Conservation (phyloP, 1,284 basidiomycete genomes). For the Tilletia walkeri region DNA sequence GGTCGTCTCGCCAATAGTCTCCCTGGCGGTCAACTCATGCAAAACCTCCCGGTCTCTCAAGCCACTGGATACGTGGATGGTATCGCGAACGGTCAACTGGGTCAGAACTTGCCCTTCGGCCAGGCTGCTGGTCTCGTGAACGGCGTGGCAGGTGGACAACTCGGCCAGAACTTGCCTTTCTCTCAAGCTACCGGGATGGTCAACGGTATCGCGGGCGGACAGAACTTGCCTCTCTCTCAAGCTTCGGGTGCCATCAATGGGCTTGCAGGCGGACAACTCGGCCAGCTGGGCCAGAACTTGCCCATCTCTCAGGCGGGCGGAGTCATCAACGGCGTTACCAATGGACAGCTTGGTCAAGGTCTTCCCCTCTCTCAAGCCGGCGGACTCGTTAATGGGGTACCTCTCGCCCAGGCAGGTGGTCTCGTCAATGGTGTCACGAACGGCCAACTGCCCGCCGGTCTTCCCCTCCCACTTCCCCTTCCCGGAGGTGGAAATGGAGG, state of each 20-base stretch:
- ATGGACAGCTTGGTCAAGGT: not conserved
- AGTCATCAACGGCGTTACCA: not conserved
- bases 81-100: not conserved
- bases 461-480: not conserved
- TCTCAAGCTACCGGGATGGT: not conserved
- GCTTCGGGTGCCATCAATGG: not conserved
- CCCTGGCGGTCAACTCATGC: not conserved
- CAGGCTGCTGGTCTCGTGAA: not conserved
- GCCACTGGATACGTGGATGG: not conserved
- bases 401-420: not conserved
- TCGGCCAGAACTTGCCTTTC: not conserved
- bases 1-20: too few species aligned
- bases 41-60: not conserved
- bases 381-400: not conserved
- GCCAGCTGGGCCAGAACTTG: constrained; percentile 10
- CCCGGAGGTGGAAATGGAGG: not conserved
- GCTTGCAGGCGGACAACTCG: not conserved
- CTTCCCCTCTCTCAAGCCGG: not conserved
- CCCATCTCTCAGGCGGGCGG: not conserved
- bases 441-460: not conserved
- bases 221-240: not conserved
- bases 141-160: not conserved
- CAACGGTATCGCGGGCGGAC: not conserved
- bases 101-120: not conserved
- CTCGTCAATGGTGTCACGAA: not conserved